phyloP scores from a whole-genome alignment of 192 early-diverging fungal genomes.

The Martensiomyces pterosporus region DNA sequence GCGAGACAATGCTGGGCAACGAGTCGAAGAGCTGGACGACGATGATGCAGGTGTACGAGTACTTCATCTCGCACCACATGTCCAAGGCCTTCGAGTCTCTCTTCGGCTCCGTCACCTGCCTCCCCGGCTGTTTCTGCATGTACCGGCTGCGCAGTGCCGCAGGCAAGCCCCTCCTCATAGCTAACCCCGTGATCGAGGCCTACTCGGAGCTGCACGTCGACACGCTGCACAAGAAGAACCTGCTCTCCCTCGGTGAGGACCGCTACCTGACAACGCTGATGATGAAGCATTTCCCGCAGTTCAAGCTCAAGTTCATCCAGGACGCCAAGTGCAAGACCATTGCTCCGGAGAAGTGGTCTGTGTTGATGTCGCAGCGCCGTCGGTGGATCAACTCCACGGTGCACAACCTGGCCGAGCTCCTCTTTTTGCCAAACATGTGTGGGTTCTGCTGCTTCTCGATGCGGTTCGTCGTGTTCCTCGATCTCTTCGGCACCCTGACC shows the following conservation, averaged over 20 bases:
- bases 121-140: constrained; percentile 90
- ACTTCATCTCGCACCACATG: constrained; percentile 91
- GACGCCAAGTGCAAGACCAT: constrained; percentile 89
- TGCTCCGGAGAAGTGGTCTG: constrained; percentile 84
- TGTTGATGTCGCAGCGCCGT: constrained; percentile 91
- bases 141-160: constrained; percentile 66
- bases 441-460: constrained; percentile 98
- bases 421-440: constrained; percentile 83
- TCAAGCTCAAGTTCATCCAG: constrained; percentile 88
- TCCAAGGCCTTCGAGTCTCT: constrained; percentile 85
- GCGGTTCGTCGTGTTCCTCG: constrained; percentile 94
- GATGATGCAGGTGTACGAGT: constrained; percentile 98
- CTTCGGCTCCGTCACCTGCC: constrained; percentile 77
- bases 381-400: constrained; percentile 99
- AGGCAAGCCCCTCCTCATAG: constrained; percentile 74
- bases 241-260: constrained; percentile 94
- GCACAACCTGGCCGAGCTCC: constrained; percentile 90
- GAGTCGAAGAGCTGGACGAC: constrained; percentile 90
- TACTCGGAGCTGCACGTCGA: constrained; percentile 92
- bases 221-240: constrained; percentile 97
- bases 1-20: constrained; percentile 88
- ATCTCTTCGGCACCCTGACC: constrained; percentile 80
- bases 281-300: constrained; percentile 96
- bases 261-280: constrained; percentile 95
- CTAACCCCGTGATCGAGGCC: constrained; percentile 74